Evolutionary conservation across 2,329 filamentous ascomycete genomes (phyloP), one percentile per base, ranked within the genome.

Genomic region (Fusarium sp.): DNA sequence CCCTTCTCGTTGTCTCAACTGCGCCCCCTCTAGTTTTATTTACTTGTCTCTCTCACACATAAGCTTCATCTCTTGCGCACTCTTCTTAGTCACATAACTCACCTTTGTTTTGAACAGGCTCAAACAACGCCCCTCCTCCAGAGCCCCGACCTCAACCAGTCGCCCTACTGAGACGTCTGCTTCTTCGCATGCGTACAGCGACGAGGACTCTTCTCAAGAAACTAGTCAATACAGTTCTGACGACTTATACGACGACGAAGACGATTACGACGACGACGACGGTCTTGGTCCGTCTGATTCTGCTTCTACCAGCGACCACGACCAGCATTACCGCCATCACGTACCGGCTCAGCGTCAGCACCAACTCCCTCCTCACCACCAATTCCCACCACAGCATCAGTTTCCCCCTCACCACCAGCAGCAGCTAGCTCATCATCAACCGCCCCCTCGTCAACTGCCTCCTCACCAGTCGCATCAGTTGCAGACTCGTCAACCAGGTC

Each of bases 221-320:
- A 75, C 74, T 47, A 76, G 77, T 27, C 57, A 71, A 16, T 76
- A 77, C 49, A 73, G 77, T 45, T 64, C 77, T 69, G 81, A 82
- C 68, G 83, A 84, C 22, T 20, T 66, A 27, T 66, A 66, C 72
- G 77, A 79, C 70, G 77, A 84, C 72, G 74, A 56, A 24, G 53
- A 78, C 57, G 69, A 77, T 18, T 55, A 65, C 51, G 73, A 77
- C 51, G 79, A 82, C 58, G 81, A 82, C 67, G 84, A 84, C 75
- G 86, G 86, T 37, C 74, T 89, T 68, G 84, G 86, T 4, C 87
- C 87, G 16, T 85, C 84, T 34, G 88, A 90, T 75, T 90, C 88
- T 10, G 88, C 87, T 20, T 90, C 88, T 32, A 68, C 65, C 11
- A 69, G 62, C 48, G 58, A 67, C 18, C 68, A 70, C 55, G 66